phyloP scores from a whole-genome alignment of 441 rosid genomes.

The Manihot esculenta region DNA sequence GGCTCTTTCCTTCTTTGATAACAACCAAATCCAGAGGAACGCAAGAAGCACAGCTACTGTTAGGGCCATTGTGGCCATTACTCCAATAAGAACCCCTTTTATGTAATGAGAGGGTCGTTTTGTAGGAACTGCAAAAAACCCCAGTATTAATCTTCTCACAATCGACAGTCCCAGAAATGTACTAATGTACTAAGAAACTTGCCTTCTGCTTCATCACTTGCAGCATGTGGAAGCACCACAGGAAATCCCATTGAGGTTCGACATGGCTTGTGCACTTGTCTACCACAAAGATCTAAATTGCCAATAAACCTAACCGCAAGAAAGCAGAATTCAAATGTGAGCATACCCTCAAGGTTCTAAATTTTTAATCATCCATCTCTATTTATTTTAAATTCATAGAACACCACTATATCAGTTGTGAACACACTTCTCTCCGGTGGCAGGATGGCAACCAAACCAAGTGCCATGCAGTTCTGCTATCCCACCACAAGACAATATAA shows the following conservation, averaged over 20 bases:
- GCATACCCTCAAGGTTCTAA: not conserved
- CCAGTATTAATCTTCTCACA: constrained; percentile 8
- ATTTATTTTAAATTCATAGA: not conserved
- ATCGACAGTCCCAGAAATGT: not conserved
- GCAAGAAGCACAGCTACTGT: constrained; percentile 62
- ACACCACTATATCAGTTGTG: not conserved
- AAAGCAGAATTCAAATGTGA: constrained; percentile 6
- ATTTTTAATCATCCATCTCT: not conserved
- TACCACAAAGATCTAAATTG: constrained; percentile 86
- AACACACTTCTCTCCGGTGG: not conserved
- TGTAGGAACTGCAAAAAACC: constrained; percentile 45
- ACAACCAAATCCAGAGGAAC: constrained; percentile 73
- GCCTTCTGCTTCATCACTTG: constrained; percentile 80
- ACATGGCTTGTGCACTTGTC: constrained; percentile 86
- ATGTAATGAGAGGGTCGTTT: constrained; percentile 79
- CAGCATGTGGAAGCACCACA: constrained; percentile 88
- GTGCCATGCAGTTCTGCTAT: not conserved
- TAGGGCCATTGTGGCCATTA: constrained; percentile 71
- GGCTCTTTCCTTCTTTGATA: constrained; percentile 85
- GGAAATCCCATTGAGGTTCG: constrained; percentile 94
- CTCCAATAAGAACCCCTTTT: constrained; percentile 81
- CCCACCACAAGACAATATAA: not conserved
- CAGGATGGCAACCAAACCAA: not conserved
- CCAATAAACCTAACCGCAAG: constrained; percentile 63
- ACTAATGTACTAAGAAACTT: constrained; percentile 32